Percentiles rank a stretch among this genome's conserved stretches.
These are phyloP conservation scores for Kodamaea jinghongensis DNA, from an alignment of 805 yeast genomes.

Conservation along the genomic window DNA sequence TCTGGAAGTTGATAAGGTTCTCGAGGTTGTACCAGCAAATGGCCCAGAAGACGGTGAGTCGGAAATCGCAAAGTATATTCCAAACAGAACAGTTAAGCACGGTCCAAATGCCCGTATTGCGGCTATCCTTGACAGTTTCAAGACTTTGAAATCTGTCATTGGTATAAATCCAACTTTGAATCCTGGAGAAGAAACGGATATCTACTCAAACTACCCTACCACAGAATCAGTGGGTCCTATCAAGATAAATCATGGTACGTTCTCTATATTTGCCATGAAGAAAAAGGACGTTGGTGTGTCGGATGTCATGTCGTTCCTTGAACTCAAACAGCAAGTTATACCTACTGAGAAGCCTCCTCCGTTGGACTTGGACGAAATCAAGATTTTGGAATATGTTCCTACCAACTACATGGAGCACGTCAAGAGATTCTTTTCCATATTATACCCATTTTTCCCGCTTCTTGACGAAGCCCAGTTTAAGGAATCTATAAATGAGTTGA, in stretches of 20 bases:
- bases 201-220: constrained; percentile 11
- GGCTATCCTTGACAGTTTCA: constrained; percentile 4
- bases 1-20: constrained; percentile 3
- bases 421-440: constrained; percentile 14
- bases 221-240: constrained; percentile 9
- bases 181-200: constrained; percentile 1
- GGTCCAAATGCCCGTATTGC: not conserved
- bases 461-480: constrained; percentile 12
- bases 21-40: not conserved
- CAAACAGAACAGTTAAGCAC: constrained; percentile 1
- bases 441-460: constrained; percentile 20
- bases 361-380: constrained; percentile 9
- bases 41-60: constrained; percentile 2
- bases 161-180: constrained; percentile 15
- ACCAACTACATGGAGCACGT: constrained; percentile 8
- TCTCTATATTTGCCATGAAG: constrained; percentile 15
- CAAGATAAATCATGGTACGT: constrained; percentile 16
- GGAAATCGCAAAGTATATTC: constrained; percentile 2
- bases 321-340: constrained; percentile 5
- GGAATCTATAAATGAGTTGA: constrained; percentile 1
- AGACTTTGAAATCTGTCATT: constrained; percentile 8
- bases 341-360: not conserved
- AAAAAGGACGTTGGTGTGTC: constrained; percentile 16
- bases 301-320: constrained; percentile 15
- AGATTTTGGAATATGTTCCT: constrained; percentile 6